phyloP scores from a whole-genome alignment of 2,329 filamentous ascomycete genomes.

The Scedosporium dehoogii region DNA sequence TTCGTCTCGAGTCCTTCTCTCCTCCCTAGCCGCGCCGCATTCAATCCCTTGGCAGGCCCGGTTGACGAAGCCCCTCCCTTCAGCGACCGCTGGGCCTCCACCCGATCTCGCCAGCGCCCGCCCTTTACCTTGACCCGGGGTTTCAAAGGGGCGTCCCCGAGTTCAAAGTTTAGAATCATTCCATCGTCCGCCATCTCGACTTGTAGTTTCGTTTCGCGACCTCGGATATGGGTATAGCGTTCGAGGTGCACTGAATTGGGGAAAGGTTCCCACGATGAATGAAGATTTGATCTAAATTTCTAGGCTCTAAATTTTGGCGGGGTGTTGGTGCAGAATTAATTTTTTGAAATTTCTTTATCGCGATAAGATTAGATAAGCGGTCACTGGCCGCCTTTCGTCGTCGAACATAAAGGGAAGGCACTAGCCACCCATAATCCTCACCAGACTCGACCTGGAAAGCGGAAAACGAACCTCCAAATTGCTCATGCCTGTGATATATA shows the following conservation, averaged over 20 bases:
- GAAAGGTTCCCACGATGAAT: no score
- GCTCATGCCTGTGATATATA: no score
- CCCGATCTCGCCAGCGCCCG: conserved; percentile 84
- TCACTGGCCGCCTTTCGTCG: neutral
- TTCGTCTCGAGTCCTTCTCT: conserved; percentile 13
- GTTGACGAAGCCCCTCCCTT: neutral
- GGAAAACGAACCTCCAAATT: neutral
- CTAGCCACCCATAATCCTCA: neutral
- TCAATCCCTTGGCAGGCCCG: conserved; percentile 6
- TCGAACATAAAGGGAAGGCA: no score
- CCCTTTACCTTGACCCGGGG: conserved; percentile 64
- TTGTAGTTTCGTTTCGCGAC: neutral
- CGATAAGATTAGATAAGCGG: conserved; percentile 6
- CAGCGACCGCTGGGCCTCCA: conserved; percentile 46
- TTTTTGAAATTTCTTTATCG: conserved; percentile 1
- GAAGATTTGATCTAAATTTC: neutral
- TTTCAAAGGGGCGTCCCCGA: conserved; percentile 57
- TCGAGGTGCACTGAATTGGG: neutral
- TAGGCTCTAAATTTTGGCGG: neutral
- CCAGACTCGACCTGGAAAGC: neutral
- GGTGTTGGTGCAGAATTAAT: neutral
- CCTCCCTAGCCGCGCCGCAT: conserved; percentile 9
- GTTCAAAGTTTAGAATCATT: conserved; percentile 85
- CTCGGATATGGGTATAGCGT: neutral
- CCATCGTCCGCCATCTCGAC: conserved; percentile 80